Conservation (phyloP, 129 eudicot genomes). For the Glebionis coronaria region DNA sequence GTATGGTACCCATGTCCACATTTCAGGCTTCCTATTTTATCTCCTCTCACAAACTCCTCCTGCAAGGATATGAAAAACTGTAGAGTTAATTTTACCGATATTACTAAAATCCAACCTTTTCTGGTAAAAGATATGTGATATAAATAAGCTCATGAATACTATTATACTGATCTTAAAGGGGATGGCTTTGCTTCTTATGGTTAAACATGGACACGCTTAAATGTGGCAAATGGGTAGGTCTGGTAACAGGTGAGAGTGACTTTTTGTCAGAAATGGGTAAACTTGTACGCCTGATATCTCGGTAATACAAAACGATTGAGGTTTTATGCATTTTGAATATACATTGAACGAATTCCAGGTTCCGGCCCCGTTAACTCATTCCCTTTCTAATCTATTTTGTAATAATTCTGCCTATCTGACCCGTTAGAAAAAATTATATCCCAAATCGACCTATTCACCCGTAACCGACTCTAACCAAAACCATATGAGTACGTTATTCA, state of each 20-base stretch:
- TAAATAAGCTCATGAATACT: no score
- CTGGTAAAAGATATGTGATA: neutral
- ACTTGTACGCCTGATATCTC: neutral
- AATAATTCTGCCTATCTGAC: neutral
- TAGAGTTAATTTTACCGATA: neutral
- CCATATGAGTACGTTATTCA: no score
- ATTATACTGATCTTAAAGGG: no score
- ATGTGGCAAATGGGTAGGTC: neutral
- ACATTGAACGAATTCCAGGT: neutral
- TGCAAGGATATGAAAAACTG: constrained; percentile 23
- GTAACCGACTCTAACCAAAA: no score
- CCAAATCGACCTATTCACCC: neutral
- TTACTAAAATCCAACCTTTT: neutral
- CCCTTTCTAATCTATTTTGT: constrained; percentile 3
- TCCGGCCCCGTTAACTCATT: neutral
- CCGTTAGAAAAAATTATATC: neutral
- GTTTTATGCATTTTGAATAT: constrained; percentile 2
- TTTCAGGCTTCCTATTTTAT: constrained; percentile 58
- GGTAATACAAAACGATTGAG: neutral
- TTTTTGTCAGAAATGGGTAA: constrained; percentile 2
- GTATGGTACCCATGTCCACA: constrained; percentile 76
- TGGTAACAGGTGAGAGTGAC: neutral
- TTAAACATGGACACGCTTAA: neutral
- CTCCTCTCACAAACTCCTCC: constrained; percentile 76
- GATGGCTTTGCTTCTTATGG: neutral